These are phyloP conservation scores for Hibiscus syriacus DNA, from an alignment of 345 rosid genomes.

Conservation along the genomic window DNA sequence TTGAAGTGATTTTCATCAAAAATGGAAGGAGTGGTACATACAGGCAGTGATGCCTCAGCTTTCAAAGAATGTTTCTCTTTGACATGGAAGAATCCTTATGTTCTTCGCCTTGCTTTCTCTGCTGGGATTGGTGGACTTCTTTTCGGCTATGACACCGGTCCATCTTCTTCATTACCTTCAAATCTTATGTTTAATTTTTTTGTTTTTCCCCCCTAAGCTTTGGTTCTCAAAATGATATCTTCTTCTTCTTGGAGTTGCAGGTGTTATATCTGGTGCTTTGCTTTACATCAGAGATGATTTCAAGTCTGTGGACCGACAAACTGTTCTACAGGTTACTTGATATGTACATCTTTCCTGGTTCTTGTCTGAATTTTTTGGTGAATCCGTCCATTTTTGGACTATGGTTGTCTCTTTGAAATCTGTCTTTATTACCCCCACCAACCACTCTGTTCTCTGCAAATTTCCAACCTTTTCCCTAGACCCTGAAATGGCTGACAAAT, in stretches of 20 bases:
- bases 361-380: not conserved
- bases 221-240: not conserved
- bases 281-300: constrained; percentile 78
- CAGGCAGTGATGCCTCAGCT: constrained; percentile 41
- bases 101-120: constrained; percentile 84
- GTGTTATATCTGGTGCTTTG: constrained; percentile 88
- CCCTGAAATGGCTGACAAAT: not conserved
- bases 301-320: constrained; percentile 43
- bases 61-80: constrained; percentile 60
- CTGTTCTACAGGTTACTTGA: constrained; percentile 77
- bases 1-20: no score
- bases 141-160: constrained; percentile 86
- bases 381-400: not conserved
- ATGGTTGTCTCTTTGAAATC: no score
- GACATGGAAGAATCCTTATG: constrained; percentile 70
- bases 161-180: not conserved
- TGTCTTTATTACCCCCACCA: no score
- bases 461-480: no score
- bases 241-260: constrained; percentile 29
- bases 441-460: no score
- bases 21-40: constrained; percentile 52
- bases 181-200: no score
- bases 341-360: not conserved
- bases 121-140: constrained; percentile 90
- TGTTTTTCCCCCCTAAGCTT: not conserved